Base-by-base conservation (phyloP, 2,329 filamentous ascomycete genomes). In the Trichoderma semiorbis region DNA sequence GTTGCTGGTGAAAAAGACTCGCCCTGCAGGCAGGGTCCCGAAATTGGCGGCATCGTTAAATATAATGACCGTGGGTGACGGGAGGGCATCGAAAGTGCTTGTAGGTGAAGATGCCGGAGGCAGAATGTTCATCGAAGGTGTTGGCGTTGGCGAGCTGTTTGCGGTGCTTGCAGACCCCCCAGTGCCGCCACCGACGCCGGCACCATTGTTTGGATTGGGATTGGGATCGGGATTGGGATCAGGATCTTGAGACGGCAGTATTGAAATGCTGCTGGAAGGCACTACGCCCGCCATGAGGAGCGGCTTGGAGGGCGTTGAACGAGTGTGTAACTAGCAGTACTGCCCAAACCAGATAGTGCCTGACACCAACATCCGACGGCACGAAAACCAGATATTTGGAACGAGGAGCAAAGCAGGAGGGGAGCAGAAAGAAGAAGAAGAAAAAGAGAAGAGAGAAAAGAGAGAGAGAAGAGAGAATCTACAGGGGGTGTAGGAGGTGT, bases 11-110 rank as follows among this genome's bases (percentile, higher is more conserved):
- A 30, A 8, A 14, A 39, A 72, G 58, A 72, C 65, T 16, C 61
- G 70, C 5, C 47, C 47, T 7, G 16, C 32, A 16, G 55, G 24
- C 61, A 2, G 4, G 50, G 16, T 28, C 30, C 43, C 60, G 24
- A 72, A 72, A 30, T 62, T 66, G 34, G 21, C 32, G 8, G 24
- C 36, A 39, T 70, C 50, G 53, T 71, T 39, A 43, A 70, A 72
- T 47, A 12, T 12, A 61, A 72, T 16, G 32, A 67, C 34, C 10
- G 66, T n/a, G 34, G 71, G 67, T 8, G 24, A 14, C 12, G 65
- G 58, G 21, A 53, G 53, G 32, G 26, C 30, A 58, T n/a, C 2
- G 18, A 21, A 28, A 7, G 39, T 18, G n/a, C 21, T 61, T 43
- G 55, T 36, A 6, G 60, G 39, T 34, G 55, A 43, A 68, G 12